Conservation (phyloP, 805 yeast species). For the Wickerhamia fluorescens region DNA sequence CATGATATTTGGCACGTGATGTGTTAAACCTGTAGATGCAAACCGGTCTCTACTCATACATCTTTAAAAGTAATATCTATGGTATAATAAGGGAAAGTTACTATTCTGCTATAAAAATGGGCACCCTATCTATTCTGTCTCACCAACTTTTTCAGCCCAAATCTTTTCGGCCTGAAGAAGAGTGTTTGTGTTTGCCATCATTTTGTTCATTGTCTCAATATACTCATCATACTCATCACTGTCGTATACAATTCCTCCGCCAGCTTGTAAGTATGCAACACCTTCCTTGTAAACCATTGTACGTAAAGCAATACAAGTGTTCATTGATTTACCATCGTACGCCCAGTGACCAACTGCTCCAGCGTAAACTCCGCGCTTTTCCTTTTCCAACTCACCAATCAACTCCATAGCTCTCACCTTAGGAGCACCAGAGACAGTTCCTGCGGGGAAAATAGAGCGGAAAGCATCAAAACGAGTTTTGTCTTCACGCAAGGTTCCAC, state of each 20-base stretch:
- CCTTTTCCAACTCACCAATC: slow-evolving; percentile 81
- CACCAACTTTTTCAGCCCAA: slow-evolving; percentile 48
- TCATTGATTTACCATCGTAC: slow-evolving; percentile 90
- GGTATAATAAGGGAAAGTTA: too few species aligned
- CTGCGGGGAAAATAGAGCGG: slow-evolving; percentile 97
- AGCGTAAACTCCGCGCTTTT: slow-evolving; percentile 94
- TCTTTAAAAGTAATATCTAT: too few species aligned
- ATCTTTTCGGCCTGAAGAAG: slow-evolving; percentile 85
- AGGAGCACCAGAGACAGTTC: slow-evolving; percentile 98
- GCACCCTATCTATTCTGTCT: neutral
- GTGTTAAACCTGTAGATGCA: too few species aligned
- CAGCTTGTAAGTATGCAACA: slow-evolving; percentile 90
- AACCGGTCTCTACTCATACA: too few species aligned
- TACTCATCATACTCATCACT: slow-evolving; percentile 95
- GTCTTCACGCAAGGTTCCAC: slow-evolving; percentile 79
- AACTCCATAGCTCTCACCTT: slow-evolving; percentile 95
- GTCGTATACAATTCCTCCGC: slow-evolving; percentile 97
- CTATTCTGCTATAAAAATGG: too few species aligned
- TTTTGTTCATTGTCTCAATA: slow-evolving; percentile 93
- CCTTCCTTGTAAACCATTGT: slow-evolving; percentile 95
- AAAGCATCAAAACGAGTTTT: slow-evolving; percentile 94
- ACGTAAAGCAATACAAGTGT: slow-evolving; percentile 94
- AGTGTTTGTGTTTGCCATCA: slow-evolving; percentile 87
- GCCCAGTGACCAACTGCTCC: slow-evolving; percentile 99
- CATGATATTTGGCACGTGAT: too few species aligned